A percentile compares a stretch with the other conserved stretches of the same genome.
Conservation (phyloP, 345 rosid genomes). For the Corchorus capsularis region DNA sequence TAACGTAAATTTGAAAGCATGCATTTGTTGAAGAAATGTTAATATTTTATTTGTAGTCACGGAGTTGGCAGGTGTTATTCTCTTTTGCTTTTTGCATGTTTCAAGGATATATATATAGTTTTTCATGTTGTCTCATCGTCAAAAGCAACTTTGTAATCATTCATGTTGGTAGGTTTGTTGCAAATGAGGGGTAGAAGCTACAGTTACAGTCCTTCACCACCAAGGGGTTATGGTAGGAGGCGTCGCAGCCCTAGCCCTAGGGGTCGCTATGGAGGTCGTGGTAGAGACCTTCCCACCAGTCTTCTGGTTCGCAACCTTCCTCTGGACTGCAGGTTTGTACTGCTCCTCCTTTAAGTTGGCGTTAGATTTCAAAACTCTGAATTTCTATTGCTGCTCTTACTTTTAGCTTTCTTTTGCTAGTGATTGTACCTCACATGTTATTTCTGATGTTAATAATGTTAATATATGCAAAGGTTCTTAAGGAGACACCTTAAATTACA, state of each 20-base stretch:
- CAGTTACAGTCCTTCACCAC: slow-evolving; percentile 89
- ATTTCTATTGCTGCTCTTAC: neutral
- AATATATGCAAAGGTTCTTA: neutral
- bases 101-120: neutral
- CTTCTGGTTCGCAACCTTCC: slow-evolving; percentile 88
- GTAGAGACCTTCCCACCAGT: slow-evolving; percentile 77
- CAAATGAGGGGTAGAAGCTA: slow-evolving; percentile 74
- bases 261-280: slow-evolving; percentile 49
- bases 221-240: slow-evolving; percentile 67
- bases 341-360: neutral
- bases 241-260: slow-evolving; percentile 70
- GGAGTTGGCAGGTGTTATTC: no score
- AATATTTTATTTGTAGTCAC: neutral
- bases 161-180: slow-evolving; percentile 10
- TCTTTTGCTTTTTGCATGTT: neutral
- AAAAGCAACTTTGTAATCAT: neutral
- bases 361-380: neutral
- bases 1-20: neutral
- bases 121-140: neutral
- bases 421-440: neutral
- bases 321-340: slow-evolving; percentile 67
- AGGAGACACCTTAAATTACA: neutral
- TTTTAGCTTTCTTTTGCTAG: neutral
- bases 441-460: neutral
- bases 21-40: neutral